Percentiles rank a stretch among this genome's conserved stretches.
Conservation (phyloP, 2,329 filamentous ascomycete genomes). For the Scedosporium minutisporum region DNA sequence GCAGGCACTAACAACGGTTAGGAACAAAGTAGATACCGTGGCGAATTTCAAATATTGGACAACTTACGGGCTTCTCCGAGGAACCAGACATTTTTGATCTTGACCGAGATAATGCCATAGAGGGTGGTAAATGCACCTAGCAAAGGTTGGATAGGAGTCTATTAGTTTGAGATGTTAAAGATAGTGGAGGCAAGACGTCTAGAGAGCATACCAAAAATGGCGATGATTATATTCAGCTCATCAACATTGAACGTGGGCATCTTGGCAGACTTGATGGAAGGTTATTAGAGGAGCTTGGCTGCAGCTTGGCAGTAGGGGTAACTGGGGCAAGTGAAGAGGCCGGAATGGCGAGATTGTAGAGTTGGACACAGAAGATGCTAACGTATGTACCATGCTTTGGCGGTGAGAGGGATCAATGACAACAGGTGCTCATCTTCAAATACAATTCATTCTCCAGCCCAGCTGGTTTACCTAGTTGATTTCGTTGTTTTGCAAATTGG, state of each 20-base stretch:
- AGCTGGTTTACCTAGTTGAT: no score
- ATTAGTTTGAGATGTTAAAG: not conserved
- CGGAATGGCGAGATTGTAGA: no score
- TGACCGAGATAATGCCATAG: conserved; percentile 40
- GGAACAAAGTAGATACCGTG: no score
- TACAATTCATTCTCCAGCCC: no score
- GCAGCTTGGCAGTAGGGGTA: not conserved
- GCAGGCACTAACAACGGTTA: conserved; percentile 36
- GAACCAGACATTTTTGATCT: conserved; percentile 43
- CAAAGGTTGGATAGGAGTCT: not conserved
- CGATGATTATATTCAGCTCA: conserved; percentile 13
- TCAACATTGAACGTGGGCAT: conserved; percentile 14
- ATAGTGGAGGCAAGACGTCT: not conserved
- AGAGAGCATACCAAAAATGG: conserved; percentile 10
- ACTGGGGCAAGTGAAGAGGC: not conserved
- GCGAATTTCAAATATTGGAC: not conserved
- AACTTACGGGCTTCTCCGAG: conserved; percentile 43
- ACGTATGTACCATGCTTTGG: no score
- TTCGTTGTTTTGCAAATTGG: no score
- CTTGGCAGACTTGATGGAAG: conserved; percentile 2
- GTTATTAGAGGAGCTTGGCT: not conserved
- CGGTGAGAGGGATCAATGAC: no score
- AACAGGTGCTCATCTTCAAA: no score
- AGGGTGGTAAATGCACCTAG: conserved; percentile 32
- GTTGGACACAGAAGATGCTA: no score